Evolutionary conservation across 2,329 filamentous ascomycete species (phyloP).

Genomic region (Scedosporium aurantiacum): DNA sequence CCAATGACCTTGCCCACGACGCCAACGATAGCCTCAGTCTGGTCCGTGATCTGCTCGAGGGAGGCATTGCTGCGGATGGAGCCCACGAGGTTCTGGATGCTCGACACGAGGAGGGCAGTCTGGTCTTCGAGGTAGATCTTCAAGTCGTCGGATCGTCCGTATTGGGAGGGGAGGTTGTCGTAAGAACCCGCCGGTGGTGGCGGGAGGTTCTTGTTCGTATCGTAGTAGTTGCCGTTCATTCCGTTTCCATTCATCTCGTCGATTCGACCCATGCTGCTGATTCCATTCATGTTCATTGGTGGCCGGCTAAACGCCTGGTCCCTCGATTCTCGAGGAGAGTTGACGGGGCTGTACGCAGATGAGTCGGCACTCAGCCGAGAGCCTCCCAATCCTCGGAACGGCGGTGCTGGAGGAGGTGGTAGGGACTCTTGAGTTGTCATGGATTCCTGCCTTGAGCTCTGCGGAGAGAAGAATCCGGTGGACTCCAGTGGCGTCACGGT

Average conservation of each 20-base stretch:
- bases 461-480: conserved; percentile 53
- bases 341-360: conserved; percentile 64
- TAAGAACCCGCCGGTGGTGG: conserved; percentile 25
- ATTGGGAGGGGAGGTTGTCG: conserved; percentile 18
- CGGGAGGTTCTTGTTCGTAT: conserved; percentile 23
- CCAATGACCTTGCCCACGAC: conserved; percentile 61
- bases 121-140: conserved; percentile 75
- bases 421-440: conserved; percentile 25
- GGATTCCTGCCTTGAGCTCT: conserved; percentile 27
- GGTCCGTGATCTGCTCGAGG: conserved; percentile 53
- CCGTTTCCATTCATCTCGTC: conserved; percentile 6
- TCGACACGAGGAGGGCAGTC: conserved; percentile 65
- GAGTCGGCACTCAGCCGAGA: conserved; percentile 52
- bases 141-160: conserved; percentile 37
- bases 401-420: conserved; percentile 32
- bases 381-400: conserved; percentile 47
- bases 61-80: conserved; percentile 56
- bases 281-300: background rate
- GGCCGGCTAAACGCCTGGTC: conserved; percentile 18
- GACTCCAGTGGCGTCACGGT: conserved; percentile 54
- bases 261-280: background rate
- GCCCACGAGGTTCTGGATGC: conserved; percentile 69
- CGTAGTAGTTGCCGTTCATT: conserved; percentile 5
- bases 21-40: conserved; percentile 59
- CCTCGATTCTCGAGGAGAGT: conserved; percentile 51